Evolutionary conservation across 176 grass and related monocot genomes (phyloP), one percentile per base, ranked within the genome.

Genomic region (Avena atlantica): DNA sequence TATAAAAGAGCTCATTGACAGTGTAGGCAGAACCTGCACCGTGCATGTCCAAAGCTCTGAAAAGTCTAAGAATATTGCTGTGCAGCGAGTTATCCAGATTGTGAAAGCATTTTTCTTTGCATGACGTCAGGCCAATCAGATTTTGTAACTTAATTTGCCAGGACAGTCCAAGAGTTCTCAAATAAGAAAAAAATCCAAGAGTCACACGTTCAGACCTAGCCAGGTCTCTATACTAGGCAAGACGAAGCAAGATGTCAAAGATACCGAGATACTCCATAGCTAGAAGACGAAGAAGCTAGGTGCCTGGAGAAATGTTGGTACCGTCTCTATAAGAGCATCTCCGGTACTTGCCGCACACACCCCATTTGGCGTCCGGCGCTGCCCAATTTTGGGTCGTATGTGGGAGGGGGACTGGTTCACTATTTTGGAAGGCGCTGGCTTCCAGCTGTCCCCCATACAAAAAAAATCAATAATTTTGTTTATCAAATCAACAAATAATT

Each of bases 1-100:
- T 59, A 57, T 57, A 66, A 85, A 85, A 80, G 23, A 80, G 75
- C 34, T 36, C 69, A 69, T 27, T 53, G 66, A 80, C 69, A 81
- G 58, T 76, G 60, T 31, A 71, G n/a, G 34, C 61, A 78, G 73
- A 60, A 68, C 73, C 24, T 88, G 80, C 72, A 58, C 1, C 79
- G 27, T 78, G 76, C 63, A 36, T 74, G 68, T 29, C 34, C 77
- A 58, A 49, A 75, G 23, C 83, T 68, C 77, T 88, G 81, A 65
- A 85, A 89, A 81, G 69, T 81, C 69, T 81, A 69, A 76, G 78
- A 76, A 76, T 73, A 76, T 76, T 84, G 53, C 1, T 45, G 87
- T 72, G 31, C 74, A 78, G 49, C 80, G 68, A 78, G 8, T 83
- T 47, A 68, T 31, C 79, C 40, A 60, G 5, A 68, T 68, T 17